Evolutionary conservation across 2,329 filamentous ascomycete genomes (phyloP).

Genomic region (Dactylellina haptotyla): DNA sequence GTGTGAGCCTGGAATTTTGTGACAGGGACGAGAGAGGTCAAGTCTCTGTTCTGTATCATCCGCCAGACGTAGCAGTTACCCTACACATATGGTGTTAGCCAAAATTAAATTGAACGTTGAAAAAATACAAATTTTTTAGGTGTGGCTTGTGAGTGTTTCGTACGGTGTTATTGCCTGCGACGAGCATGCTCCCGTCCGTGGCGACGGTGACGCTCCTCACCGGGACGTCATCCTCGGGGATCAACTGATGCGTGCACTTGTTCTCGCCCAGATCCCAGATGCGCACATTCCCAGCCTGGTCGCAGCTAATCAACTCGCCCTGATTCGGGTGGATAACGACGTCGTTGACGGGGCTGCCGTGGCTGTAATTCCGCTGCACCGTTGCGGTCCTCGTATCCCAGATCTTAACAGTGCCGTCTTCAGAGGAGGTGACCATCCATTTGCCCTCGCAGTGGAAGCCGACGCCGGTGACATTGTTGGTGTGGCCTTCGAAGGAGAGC

Average conservation of each 20-base stretch:
- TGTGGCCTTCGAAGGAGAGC: constrained; percentile 94
- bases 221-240: constrained; percentile 93
- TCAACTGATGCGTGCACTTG: constrained; percentile 93
- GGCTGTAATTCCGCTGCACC: constrained; percentile 91
- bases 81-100: constrained; percentile 64
- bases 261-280: constrained; percentile 98
- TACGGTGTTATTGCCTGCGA: constrained; percentile 90
- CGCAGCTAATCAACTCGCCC: constrained; percentile 96
- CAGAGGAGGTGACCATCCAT: constrained; percentile 99
- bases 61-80: constrained; percentile 98
- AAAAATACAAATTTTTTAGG: neutral
- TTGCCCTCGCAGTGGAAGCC: constrained; percentile 99
- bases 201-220: constrained; percentile 96
- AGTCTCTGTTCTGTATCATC: constrained; percentile 82
- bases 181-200: constrained; percentile 89
- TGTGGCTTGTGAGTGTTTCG: constrained; percentile 55
- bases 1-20: constrained; percentile 91
- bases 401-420: constrained; percentile 96
- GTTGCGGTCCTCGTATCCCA: constrained; percentile 90
- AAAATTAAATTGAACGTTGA: too few relatives aligned
- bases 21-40: constrained; percentile 84
- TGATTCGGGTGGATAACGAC: constrained; percentile 99
- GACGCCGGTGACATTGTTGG: constrained; percentile 93
- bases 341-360: constrained; percentile 90
- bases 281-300: constrained; percentile 88